Evolutionary conservation across 768 basidiomycete genomes (phyloP).

Genomic region (Daedaleopsis nitida): DNA sequence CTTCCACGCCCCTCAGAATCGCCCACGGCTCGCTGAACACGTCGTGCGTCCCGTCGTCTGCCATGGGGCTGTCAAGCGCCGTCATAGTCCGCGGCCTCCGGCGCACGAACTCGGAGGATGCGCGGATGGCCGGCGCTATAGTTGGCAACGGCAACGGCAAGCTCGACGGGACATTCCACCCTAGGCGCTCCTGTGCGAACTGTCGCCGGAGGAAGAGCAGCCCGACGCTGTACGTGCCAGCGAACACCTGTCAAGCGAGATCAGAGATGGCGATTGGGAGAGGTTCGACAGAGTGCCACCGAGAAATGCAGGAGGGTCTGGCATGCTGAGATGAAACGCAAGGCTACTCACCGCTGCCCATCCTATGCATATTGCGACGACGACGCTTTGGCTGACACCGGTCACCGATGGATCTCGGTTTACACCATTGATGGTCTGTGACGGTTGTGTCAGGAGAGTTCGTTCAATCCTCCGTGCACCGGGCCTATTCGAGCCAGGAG

Average conservation of each 20-base stretch:
- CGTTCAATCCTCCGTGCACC: neutral
- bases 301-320: conserved; percentile 4
- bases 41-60: conserved; percentile 25
- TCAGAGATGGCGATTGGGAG: too few relatives aligned
- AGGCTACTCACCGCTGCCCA: conserved; percentile 46
- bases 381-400: conserved; percentile 29
- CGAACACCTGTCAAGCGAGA: conserved; percentile 28
- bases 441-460: neutral
- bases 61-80: neutral
- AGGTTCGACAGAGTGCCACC: neutral
- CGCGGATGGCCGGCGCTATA: neutral
- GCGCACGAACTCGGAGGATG: neutral
- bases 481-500: too few relatives aligned
- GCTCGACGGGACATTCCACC: conserved; percentile 18
- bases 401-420: conserved; percentile 12
- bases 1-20: neutral
- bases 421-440: conserved; percentile 22
- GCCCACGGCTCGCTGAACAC: conserved; percentile 11
- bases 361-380: conserved; percentile 41
- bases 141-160: conserved; percentile 1
- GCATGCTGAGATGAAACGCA: conserved; percentile 1
- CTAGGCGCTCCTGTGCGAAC: conserved; percentile 32
- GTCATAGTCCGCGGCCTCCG: neutral
- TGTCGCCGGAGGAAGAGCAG: conserved; percentile 29
- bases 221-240: conserved; percentile 48